phyloP scores from a whole-genome alignment of 2,329 filamentous ascomycete genomes.

The Huntiella abstrusa region DNA sequence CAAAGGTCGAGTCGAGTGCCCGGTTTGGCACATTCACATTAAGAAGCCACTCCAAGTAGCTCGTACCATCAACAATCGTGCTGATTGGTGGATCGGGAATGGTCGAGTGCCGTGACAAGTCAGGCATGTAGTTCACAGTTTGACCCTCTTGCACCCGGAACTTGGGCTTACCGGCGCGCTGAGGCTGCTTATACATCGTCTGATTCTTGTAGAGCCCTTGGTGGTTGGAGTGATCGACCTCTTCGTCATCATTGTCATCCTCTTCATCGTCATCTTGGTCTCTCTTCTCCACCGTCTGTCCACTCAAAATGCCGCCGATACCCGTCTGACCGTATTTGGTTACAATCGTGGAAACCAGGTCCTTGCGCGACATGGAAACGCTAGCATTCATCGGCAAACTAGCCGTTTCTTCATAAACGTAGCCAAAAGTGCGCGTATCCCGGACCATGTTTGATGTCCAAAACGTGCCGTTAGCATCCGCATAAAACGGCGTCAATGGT shows the following conservation, averaged over 20 bases:
- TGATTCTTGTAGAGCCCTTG: too few relatives aligned
- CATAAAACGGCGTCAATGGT: constrained; percentile 48
- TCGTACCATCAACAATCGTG: constrained; percentile 20
- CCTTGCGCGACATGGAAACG: constrained; percentile 9
- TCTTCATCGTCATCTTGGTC: constrained; percentile 1
- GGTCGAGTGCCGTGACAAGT: constrained; percentile 8
- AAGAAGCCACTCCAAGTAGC: constrained; percentile 46
- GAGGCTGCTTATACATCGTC: too few relatives aligned
- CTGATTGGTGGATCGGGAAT: constrained; percentile 14
- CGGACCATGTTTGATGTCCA: constrained; percentile 49
- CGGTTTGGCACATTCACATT: constrained; percentile 45
- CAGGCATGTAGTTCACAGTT: constrained; percentile 7
- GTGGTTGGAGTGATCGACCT: too few relatives aligned
- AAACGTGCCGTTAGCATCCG: constrained; percentile 36
- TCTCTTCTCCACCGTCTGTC: constrained; percentile 14
- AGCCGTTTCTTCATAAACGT: constrained; percentile 50
- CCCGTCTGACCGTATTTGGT: constrained; percentile 21
- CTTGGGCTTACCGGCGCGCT: constrained; percentile 5
- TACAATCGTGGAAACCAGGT: constrained; percentile 16
- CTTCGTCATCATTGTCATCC: too few relatives aligned
- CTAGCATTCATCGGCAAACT: constrained; percentile 13
- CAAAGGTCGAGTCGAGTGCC: constrained; percentile 40
- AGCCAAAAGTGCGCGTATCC: constrained; percentile 44
- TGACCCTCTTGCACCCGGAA: constrained; percentile 11
- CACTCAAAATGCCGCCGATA: constrained; percentile 36